Conservation (phyloP, 805 yeast genomes). For the Nakazawaea peltata region DNA sequence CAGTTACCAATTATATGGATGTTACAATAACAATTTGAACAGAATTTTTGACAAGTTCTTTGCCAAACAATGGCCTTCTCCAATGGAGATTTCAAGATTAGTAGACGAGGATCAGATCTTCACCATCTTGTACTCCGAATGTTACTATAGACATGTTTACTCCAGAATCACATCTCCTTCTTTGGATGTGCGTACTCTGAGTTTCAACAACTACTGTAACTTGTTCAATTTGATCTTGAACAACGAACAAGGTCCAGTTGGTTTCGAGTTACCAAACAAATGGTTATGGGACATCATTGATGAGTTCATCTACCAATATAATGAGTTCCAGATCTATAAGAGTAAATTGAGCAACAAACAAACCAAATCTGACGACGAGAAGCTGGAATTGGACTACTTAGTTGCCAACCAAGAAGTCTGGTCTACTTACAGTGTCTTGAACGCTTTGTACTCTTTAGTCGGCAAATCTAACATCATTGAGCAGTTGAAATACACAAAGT, state of each 20-base stretch:
- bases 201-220: slow-evolving; percentile 41
- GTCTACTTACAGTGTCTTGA: slow-evolving; percentile 38
- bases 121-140: slow-evolving; percentile 37
- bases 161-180: slow-evolving; percentile 31
- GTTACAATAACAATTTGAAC: slow-evolving; percentile 37
- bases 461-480: slow-evolving; percentile 25
- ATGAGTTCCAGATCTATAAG: slow-evolving; percentile 33
- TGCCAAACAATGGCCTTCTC: slow-evolving; percentile 37
- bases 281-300: slow-evolving; percentile 48
- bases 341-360: slow-evolving; percentile 25
- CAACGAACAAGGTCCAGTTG: slow-evolving; percentile 32
- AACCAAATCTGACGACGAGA: slow-evolving; percentile 17
- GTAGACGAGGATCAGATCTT: slow-evolving; percentile 37
- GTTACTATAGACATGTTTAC: slow-evolving; percentile 42
- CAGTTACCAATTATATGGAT: slow-evolving; percentile 32
- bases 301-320: slow-evolving; percentile 44
- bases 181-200: slow-evolving; percentile 34
- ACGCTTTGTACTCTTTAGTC: slow-evolving; percentile 38
- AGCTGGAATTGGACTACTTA: slow-evolving; percentile 27
- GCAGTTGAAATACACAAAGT: slow-evolving; percentile 25
- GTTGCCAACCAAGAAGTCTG: slow-evolving; percentile 32
- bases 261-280: slow-evolving; percentile 36
- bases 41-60: slow-evolving; percentile 36
- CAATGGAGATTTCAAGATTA: slow-evolving; percentile 32
- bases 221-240: slow-evolving; percentile 37